phyloP scores from a whole-genome alignment of 2,329 filamentous ascomycete species.

The Cladosporium colombiae region DNA sequence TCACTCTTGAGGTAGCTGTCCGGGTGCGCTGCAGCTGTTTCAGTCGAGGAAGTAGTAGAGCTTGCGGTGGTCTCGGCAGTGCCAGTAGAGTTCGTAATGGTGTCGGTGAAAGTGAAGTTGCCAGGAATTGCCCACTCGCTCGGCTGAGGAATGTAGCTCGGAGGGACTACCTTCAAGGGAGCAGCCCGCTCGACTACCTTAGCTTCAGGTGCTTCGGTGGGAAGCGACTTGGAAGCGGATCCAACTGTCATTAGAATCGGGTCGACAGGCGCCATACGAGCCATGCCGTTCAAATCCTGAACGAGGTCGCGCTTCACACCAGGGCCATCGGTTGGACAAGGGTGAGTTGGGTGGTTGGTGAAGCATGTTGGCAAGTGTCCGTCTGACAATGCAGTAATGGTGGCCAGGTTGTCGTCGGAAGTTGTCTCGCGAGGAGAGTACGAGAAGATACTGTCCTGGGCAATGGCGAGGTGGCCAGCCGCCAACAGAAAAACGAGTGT shows the following conservation, averaged over 20 bases:
- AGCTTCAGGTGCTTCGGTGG: background rate
- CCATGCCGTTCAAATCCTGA: background rate
- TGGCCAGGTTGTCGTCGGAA: constrained; percentile 10
- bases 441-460: background rate
- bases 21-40: background rate
- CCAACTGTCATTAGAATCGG: background rate
- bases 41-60: background rate
- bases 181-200: background rate
- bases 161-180: background rate
- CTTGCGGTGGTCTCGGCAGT: background rate
- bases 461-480: background rate
- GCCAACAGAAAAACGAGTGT: constrained; percentile 10
- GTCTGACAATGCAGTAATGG: background rate
- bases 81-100: background rate
- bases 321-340: constrained; percentile 11
- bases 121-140: constrained; percentile 15
- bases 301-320: constrained; percentile 8
- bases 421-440: constrained; percentile 3
- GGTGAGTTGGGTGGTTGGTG: constrained; percentile 16
- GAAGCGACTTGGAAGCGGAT: background rate
- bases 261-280: background rate
- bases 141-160: constrained; percentile 14
- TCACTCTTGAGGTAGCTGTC: background rate
- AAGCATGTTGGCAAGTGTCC: constrained; percentile 18
- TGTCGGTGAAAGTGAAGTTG: constrained; percentile 14